Evolutionary conservation across 2,329 filamentous ascomycete genomes (phyloP), one percentile per base, ranked within the genome.

Genomic region (Pseudofabraea citricarpa): DNA sequence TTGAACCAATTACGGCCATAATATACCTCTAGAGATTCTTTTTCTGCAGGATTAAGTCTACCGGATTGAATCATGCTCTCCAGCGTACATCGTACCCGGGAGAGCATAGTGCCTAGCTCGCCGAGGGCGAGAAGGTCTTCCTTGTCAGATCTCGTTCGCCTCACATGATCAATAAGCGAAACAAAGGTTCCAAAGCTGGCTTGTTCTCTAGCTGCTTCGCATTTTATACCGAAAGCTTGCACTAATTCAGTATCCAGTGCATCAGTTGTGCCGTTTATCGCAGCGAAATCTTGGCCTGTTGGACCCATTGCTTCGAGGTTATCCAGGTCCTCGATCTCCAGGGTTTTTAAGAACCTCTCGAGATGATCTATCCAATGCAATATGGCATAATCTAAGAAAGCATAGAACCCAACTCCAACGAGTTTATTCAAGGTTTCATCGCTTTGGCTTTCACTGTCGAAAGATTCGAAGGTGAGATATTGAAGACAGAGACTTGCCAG

Each of bases 1-100:
- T 68, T 69, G 57, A 61, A 68, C 6, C 49, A 46, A 5, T 58
- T 61, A 2, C 49, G 15, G 6, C 68, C 65, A 41, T 70, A 68
- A 31, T 59, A 51, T n/a, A 27, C n/a, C n/a, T 4, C 19, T 16
- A 1, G 16, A 23, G 4, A 52, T 15, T 22, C 29, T 12, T 12
- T 38, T 12, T 12, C 3, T 15, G 8, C n/a, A 22, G 13, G 24
- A 9, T 23, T 36, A 22, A 12, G 16, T 27, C 24, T 8, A n/a
- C 24, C n/a, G n/a, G 24, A 27, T n/a, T 27, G 24, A 8, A 27
- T n/a, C 24, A 27, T 27, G n/a, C 24, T 23, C 23, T 53, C 45
- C 19, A 50, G 22, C 2, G 43, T 16, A 7, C 19, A 8, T 12
- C 26, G 40, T 22, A 40, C 44, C 5, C 50, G 45, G 13, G 43